Conservation (phyloP, 345 rosid genomes). For the Salix exigua region DNA sequence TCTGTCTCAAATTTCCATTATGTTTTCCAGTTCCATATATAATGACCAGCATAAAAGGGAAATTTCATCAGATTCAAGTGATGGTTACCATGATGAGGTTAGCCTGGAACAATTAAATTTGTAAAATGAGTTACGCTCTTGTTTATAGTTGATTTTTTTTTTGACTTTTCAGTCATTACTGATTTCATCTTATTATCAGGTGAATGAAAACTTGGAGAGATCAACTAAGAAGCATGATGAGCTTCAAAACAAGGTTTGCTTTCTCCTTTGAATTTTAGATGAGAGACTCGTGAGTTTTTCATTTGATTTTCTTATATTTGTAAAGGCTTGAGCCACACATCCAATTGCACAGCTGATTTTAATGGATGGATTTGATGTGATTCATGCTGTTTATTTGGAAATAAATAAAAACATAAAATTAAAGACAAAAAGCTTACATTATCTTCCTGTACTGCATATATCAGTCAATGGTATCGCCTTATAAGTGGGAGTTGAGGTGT, state of each 20-base stretch:
- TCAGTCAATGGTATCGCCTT: neutral
- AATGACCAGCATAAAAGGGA: slow-evolving; percentile 41
- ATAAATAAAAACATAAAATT: neutral
- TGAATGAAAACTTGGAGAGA: slow-evolving; percentile 50
- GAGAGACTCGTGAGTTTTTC: neutral
- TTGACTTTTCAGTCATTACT: neutral
- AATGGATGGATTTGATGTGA: too few species aligned
- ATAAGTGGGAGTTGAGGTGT: neutral
- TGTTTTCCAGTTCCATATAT: slow-evolving; percentile 40
- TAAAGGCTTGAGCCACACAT: too few species aligned
- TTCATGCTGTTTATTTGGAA: too few species aligned
- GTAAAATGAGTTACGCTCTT: neutral
- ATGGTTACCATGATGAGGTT: slow-evolving; percentile 51
- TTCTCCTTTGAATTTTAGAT: neutral
- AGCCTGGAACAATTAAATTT: slow-evolving; percentile 4
- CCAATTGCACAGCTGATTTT: too few species aligned
- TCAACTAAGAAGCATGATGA: slow-evolving; percentile 46
- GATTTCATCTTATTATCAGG: slow-evolving; percentile 35
- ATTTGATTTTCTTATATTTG: neutral
- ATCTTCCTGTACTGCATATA: neutral
- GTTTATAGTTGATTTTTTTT: neutral
- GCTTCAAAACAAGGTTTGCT: slow-evolving; percentile 60
- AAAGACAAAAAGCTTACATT: too few species aligned
- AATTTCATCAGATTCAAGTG: slow-evolving; percentile 47
- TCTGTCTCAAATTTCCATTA: neutral